Conservation (phyloP, 257 asterid genomes). For the Hygrophila difformis region DNA sequence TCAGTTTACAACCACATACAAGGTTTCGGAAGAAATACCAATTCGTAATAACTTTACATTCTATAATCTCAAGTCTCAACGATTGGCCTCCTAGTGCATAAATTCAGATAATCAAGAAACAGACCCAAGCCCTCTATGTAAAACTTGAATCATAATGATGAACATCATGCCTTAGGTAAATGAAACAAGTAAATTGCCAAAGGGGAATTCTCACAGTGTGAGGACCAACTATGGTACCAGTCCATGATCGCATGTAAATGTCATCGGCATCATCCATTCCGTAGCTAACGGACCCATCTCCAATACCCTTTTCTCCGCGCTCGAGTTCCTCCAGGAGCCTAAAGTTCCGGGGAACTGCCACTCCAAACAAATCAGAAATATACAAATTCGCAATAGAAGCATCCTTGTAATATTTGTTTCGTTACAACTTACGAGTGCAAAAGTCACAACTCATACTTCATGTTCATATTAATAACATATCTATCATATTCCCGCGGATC, state of each 20-base stretch:
- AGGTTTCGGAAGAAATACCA: too few relatives aligned
- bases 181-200: not conserved
- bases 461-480: not conserved
- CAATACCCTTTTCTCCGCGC: constrained; percentile 54
- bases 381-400: too few relatives aligned
- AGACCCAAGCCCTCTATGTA: too few relatives aligned
- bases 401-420: not conserved
- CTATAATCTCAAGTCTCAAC: too few relatives aligned
- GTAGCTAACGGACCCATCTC: constrained; percentile 55
- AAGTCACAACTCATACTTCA: not conserved
- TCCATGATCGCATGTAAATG: constrained; percentile 60
- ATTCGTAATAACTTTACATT: too few relatives aligned
- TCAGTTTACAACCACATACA: too few relatives aligned
- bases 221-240: constrained; percentile 75
- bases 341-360: constrained; percentile 51
- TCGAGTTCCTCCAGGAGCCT: constrained; percentile 54
- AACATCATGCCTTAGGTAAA: not conserved
- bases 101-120: too few relatives aligned
- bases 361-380: not conserved
- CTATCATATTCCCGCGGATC: not conserved
- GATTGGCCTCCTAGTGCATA: too few relatives aligned
- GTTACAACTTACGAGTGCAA: too few relatives aligned
- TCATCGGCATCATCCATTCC: constrained; percentile 94
- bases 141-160: not conserved
- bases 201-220: constrained; percentile 47